Conservation (phyloP, 1,139 yeast genomes). For the Protomyces gravidus region DNA sequence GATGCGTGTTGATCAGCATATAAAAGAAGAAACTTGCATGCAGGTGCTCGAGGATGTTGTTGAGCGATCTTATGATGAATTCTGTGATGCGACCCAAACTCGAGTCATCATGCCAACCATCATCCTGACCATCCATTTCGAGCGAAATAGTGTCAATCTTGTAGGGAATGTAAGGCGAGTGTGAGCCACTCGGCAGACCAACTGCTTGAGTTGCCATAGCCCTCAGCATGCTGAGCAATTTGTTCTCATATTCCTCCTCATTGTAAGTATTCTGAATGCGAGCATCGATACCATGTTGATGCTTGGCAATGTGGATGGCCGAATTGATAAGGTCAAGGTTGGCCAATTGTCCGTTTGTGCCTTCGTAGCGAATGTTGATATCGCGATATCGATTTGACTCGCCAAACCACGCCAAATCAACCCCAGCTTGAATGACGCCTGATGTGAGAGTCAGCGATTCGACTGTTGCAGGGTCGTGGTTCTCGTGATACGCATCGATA, state of each 20-base stretch:
- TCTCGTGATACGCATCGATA: conserved; percentile 84
- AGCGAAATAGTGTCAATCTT: conserved; percentile 78
- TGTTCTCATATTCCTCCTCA: conserved; percentile 42
- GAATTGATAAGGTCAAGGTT: conserved; percentile 84
- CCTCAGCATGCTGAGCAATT: conserved; percentile 57
- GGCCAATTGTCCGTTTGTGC: conserved; percentile 92
- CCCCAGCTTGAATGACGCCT: conserved; percentile 92
- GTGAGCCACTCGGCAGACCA: conserved; percentile 46
- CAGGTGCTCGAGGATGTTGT: conserved; percentile 87
- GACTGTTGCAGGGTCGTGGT: conserved; percentile 4
- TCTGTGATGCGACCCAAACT: conserved; percentile 89
- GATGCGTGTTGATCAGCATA: conserved; percentile 67
- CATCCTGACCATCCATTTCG: conserved; percentile 53
- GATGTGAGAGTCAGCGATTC: conserved; percentile 72
- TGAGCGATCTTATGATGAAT: conserved; percentile 79
- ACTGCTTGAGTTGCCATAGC: conserved; percentile 67
- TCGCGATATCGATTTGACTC: conserved; percentile 63
- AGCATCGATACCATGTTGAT: conserved; percentile 62
- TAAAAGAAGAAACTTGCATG: conserved; percentile 97
- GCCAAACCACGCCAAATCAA: conserved; percentile 75
- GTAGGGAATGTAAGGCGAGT: conserved; percentile 28
- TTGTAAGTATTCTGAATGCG: conserved; percentile 58
- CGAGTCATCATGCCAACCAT: conserved; percentile 59
- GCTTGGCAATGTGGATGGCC: conserved; percentile 64
- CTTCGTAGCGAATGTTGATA: conserved; percentile 74